Evolutionary conservation across 139 green algal genomes (phyloP).

Genomic region (Tetraselmis chui): DNA sequence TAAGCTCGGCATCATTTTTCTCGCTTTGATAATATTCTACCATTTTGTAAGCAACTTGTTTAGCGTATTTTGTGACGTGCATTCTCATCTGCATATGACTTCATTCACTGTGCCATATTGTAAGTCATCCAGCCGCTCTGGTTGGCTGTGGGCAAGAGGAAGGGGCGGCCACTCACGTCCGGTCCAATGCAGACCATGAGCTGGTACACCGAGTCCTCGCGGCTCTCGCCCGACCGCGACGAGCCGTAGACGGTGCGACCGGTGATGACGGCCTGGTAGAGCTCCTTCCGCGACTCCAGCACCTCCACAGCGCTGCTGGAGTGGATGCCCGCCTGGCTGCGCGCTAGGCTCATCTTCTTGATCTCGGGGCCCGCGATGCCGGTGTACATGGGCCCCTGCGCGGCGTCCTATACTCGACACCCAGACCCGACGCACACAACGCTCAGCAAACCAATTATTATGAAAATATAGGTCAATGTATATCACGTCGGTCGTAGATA

Average conservation of each 20-base stretch:
- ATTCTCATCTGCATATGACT: no score
- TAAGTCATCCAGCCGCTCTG: no score
- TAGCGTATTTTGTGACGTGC: no score
- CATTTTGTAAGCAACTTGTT: no score
- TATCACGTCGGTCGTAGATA: no score
- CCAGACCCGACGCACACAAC: no score
- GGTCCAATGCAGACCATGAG: conserved; percentile 17
- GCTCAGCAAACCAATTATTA: no score
- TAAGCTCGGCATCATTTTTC: no score
- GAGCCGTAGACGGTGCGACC: conserved; percentile 14
- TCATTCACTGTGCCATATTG: no score
- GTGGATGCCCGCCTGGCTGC: conserved; percentile 11
- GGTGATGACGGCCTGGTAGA: conserved; percentile 13
- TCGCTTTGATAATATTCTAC: no score
- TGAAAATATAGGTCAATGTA: no score
- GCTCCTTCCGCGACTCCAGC: conserved; percentile 10
- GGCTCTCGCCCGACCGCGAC: conserved; percentile 1
- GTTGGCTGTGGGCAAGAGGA: no score
- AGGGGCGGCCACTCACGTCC: neutral
- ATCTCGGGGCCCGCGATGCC: conserved; percentile 13
- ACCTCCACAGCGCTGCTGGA: conserved; percentile 12
- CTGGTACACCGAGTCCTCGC: conserved; percentile 10
- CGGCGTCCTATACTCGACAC: neutral
- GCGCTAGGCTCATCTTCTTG: conserved; percentile 13
- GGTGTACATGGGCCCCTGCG: conserved; percentile 10